Percentiles rank a stretch among this genome's conserved stretches.
These are phyloP conservation scores for Mucuna pruriens DNA, from an alignment of 306 rosid species.

Conservation along the genomic window DNA sequence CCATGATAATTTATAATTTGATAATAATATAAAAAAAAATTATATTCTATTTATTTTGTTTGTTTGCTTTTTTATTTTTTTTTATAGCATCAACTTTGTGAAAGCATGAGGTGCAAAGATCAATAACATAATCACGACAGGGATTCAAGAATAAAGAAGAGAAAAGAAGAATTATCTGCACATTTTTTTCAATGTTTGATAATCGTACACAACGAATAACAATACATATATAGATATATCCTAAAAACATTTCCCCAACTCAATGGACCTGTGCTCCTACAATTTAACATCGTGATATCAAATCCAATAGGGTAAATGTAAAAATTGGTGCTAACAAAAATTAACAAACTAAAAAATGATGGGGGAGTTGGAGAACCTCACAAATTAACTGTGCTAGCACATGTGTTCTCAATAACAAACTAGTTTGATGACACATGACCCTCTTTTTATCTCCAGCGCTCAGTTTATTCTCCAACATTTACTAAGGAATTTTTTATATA, in stretches of 20 bases:
- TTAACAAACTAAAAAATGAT: constrained; percentile 55
- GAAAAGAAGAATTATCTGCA: constrained; percentile 79
- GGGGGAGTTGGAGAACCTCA: constrained; percentile 57
- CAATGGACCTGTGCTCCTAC: constrained; percentile 71
- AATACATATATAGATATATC: constrained; percentile 52
- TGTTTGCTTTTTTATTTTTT: not conserved
- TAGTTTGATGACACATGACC: constrained; percentile 50
- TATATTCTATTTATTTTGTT: not conserved
- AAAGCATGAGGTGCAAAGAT: not conserved
- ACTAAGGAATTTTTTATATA: constrained; percentile 56
- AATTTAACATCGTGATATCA: constrained; percentile 56
- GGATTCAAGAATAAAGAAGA: constrained; percentile 3
- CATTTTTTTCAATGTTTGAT: constrained; percentile 73
- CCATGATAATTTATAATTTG: not conserved
- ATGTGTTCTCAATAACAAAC: constrained; percentile 61
- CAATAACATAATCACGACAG: not conserved
- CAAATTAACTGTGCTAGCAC: constrained; percentile 55
- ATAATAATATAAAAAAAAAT: not conserved
- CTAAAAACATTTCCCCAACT: constrained; percentile 69
- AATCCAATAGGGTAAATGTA: constrained; percentile 45
- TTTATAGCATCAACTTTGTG: not conserved
- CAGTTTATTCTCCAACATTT: constrained; percentile 62
- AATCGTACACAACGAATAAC: constrained; percentile 77
- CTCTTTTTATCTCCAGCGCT: constrained; percentile 49
- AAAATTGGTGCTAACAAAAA: constrained; percentile 68